Percentiles rank a stretch among this genome's conserved stretches.
These are phyloP conservation scores for Parachaetomium inaequale DNA, from an alignment of 495 filamentous ascomycete genomes.

Conservation along the genomic window DNA sequence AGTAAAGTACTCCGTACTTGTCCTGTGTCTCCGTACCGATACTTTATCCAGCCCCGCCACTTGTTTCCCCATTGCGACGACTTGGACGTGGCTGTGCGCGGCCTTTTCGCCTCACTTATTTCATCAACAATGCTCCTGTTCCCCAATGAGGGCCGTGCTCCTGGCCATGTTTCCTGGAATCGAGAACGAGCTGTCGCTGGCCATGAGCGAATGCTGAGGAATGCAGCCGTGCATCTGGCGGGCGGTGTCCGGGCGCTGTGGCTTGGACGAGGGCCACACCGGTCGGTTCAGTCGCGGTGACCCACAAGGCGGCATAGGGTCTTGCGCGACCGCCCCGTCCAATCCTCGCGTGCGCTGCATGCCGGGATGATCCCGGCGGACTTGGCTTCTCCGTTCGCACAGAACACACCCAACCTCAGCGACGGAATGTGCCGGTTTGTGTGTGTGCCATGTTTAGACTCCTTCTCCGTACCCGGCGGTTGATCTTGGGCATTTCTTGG, in stretches of 20 bases:
- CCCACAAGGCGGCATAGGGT: not conserved
- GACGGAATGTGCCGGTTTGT: not conserved
- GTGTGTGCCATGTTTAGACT: not conserved
- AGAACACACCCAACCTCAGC: not conserved
- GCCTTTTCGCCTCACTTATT: constrained; percentile 5
- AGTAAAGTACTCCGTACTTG: too few species aligned
- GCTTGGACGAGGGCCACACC: not conserved
- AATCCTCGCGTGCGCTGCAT: not conserved
- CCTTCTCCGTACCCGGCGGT: too few species aligned
- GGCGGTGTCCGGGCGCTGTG: not conserved
- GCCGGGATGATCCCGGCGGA: not conserved
- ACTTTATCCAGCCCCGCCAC: not conserved
- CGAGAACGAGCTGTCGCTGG: not conserved
- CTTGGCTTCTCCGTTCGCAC: not conserved
- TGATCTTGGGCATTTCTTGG: too few species aligned
- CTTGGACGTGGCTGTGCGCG: constrained; percentile 13
- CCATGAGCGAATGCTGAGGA: not conserved
- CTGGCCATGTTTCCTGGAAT: not conserved
- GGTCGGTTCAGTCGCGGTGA: not conserved
- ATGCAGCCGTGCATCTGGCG: not conserved
- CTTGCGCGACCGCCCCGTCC: not conserved
- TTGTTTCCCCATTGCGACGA: not conserved
- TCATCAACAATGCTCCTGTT: not conserved
- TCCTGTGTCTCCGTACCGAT: too few species aligned
- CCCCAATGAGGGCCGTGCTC: not conserved